A percentile compares a stretch with the other conserved stretches of the same genome.
phyloP scores from a whole-genome alignment of 1,139 yeast species.

The Sporopachydermia cereana region DNA sequence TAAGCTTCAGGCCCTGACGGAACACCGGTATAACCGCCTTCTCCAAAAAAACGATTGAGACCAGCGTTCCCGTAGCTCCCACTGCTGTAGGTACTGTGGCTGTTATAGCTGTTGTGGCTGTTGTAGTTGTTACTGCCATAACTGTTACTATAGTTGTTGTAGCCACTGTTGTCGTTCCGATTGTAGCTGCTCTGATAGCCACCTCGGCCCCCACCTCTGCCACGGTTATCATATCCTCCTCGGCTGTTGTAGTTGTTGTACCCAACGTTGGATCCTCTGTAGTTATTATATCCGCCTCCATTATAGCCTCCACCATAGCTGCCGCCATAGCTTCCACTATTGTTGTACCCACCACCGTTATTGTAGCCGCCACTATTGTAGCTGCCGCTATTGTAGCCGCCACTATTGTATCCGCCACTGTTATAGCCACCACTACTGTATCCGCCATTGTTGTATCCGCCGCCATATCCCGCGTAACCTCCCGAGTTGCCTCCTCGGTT shows the following conservation, averaged over 20 bases:
- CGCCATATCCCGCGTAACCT: slow-evolving; percentile 8
- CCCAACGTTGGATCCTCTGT: slow-evolving; percentile 8
- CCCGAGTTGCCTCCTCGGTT: slow-evolving; percentile 6
- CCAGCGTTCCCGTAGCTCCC: slow-evolving; percentile 6
- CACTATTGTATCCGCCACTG: slow-evolving; percentile 9
- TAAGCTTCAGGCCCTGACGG: no score
- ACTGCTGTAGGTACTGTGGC: slow-evolving; percentile 11
- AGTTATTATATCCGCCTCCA: slow-evolving; percentile 10
- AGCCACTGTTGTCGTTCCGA: slow-evolving; percentile 8
- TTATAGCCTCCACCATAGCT: slow-evolving; percentile 9
- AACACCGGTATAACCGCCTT: no score
- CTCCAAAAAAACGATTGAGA: no score
- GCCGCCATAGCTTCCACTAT: slow-evolving; percentile 9
- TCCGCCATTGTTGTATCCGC: slow-evolving; percentile 9
- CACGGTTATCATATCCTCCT: slow-evolving; percentile 10
- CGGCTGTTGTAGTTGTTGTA: slow-evolving; percentile 7
- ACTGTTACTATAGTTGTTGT: slow-evolving; percentile 7
- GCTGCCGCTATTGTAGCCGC: slow-evolving; percentile 16
- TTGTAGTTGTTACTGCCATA: slow-evolving; percentile 9
- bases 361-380: slow-evolving; percentile 11
- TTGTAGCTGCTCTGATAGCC: slow-evolving; percentile 9
- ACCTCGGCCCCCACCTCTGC: slow-evolving; percentile 8
- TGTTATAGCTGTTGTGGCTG: slow-evolving; percentile 8
- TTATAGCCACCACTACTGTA: slow-evolving; percentile 10
- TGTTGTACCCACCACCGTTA: slow-evolving; percentile 8